Base-by-base conservation (phyloP, 2,329 filamentous ascomycete species). In the Alternaria longipes region DNA sequence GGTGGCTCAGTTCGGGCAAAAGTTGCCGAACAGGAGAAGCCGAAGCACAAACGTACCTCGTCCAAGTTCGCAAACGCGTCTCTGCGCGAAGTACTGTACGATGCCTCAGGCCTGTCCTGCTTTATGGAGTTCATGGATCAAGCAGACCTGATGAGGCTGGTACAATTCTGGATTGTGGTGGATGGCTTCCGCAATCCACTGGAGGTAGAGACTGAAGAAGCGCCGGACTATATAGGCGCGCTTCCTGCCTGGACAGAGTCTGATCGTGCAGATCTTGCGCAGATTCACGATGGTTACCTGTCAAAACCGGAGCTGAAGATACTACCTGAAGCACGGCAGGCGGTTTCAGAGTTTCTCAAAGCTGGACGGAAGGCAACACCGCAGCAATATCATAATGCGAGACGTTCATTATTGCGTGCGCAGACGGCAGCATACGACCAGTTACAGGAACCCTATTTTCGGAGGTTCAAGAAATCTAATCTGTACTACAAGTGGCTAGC, bases 61-160 rank as follows among this genome's bases (percentile, higher is more conserved):
- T 90, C 91, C 2, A 86, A 85, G 45, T 82, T 94, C 40, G 90
- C 93, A 65, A 91, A 91, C 69, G 90, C 90, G 8, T 89, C 91
- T 1, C 83, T 98, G 2, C 87, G 90, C 12, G 93, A 98, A 66
- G 85, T 99, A n/a, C 84, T 99, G 59, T 91, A 94, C 68, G 93
- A 96, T 78, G 88, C 95, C 3, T 91, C 94, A 1, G 94, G 93
- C 0, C 84, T 99, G 8, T 98, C 95, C 3, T 99, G 97, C 76
- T 98, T 99, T 81, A 99, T 99, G 95, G 95, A 99, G 76, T 98
- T 93, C 74, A 99, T 99, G 95, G 95, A 99, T 76, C 89, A 95
- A 42, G 91, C 94, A 75, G 86, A 87, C 16, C 84, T 94, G 26
- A 94, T 98, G 90, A 87, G 91, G 14, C 82, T 97, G 47, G 94